Percentiles rank a stretch among this genome's conserved stretches.
Evolutionary conservation across 2,329 filamentous ascomycete species (phyloP).

Genomic region (Cladosporium sp.): DNA sequence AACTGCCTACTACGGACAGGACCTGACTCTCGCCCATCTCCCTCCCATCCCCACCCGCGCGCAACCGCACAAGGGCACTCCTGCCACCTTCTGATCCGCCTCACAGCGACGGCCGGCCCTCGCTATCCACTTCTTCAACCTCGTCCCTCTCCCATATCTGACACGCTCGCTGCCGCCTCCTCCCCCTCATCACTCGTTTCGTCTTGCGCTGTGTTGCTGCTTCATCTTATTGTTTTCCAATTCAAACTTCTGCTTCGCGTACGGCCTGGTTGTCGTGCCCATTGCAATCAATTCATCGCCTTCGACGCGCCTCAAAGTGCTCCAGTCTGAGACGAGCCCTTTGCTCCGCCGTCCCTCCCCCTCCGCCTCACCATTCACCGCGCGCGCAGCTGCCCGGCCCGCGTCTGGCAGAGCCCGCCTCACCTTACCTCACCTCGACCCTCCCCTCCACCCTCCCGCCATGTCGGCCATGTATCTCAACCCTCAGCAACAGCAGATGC

Average conservation of each 20-base stretch:
- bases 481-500: slow-evolving; percentile 71
- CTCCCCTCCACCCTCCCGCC: too few relatives aligned
- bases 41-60: slow-evolving; percentile 5
- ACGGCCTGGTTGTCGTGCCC: slow-evolving; percentile 13
- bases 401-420: slow-evolving; percentile 10
- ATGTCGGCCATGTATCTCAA: slow-evolving; percentile 42
- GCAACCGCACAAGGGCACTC: too few relatives aligned
- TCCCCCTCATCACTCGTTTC: slow-evolving; percentile 9
- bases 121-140: slow-evolving; percentile 11
- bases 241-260: slow-evolving; percentile 5
- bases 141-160: slow-evolving; percentile 9
- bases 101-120: slow-evolving; percentile 14
- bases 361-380: neutral
- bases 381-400: slow-evolving; percentile 7
- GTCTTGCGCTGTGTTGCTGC: slow-evolving; percentile 1
- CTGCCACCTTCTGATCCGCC: slow-evolving; percentile 7
- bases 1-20: too few relatives aligned
- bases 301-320: slow-evolving; percentile 11
- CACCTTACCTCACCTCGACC: slow-evolving; percentile 24
- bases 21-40: neutral
- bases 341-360: slow-evolving; percentile 5
- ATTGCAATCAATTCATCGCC: slow-evolving; percentile 2
- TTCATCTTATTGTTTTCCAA: neutral
- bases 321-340: slow-evolving; percentile 10
- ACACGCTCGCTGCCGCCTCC: slow-evolving; percentile 13